A percentile compares a stretch with the other conserved stretches of the same genome.
Evolutionary conservation across 306 rosid species (phyloP).

Genomic region (Carpinus fangiana): DNA sequence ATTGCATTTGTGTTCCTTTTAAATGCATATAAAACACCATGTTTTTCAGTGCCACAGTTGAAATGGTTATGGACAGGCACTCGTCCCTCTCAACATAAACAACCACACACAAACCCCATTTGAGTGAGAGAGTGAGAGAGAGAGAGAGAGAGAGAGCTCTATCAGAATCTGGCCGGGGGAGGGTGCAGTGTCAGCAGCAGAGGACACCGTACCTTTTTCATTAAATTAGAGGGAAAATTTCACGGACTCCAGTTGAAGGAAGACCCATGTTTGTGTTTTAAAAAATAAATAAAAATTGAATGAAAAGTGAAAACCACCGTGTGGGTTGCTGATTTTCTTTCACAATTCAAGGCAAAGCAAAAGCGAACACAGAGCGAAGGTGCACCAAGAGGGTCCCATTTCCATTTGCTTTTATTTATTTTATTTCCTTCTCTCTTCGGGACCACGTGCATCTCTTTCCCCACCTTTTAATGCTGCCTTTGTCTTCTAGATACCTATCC

Average conservation of each 20-base stretch:
- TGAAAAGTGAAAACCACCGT: slow-evolving; percentile 15
- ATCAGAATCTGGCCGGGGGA: slow-evolving; percentile 22
- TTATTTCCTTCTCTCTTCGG: background rate
- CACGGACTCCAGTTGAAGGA: background rate
- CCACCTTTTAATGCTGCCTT: slow-evolving; percentile 46
- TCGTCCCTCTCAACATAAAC: slow-evolving; percentile 75
- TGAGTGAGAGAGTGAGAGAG: slow-evolving; percentile 6
- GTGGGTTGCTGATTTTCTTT: slow-evolving; percentile 28
- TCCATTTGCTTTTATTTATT: background rate
- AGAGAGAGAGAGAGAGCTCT: slow-evolving; percentile 15
- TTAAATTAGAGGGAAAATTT: slow-evolving; percentile 21
- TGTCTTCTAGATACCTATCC: slow-evolving; percentile 20
- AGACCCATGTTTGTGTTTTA: slow-evolving; percentile 6
- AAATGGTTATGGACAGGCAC: slow-evolving; percentile 47
- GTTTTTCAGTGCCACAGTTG: slow-evolving; percentile 98
- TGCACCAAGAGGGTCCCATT: slow-evolving; percentile 23
- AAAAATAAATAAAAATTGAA: background rate
- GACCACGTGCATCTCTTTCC: slow-evolving; percentile 50
- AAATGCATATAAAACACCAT: slow-evolving; percentile 51
- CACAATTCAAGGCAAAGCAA: slow-evolving; percentile 37
- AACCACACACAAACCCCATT: slow-evolving; percentile 29
- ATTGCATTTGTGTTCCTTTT: slow-evolving; percentile 49
- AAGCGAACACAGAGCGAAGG: slow-evolving; percentile 2
- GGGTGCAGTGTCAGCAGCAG: slow-evolving; percentile 37
- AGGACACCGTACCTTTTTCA: slow-evolving; percentile 27